Percentiles rank a stretch among this genome's conserved stretches.
Evolutionary conservation across 2,329 filamentous ascomycete genomes (phyloP).

Genomic region (Claviceps sorghi): DNA sequence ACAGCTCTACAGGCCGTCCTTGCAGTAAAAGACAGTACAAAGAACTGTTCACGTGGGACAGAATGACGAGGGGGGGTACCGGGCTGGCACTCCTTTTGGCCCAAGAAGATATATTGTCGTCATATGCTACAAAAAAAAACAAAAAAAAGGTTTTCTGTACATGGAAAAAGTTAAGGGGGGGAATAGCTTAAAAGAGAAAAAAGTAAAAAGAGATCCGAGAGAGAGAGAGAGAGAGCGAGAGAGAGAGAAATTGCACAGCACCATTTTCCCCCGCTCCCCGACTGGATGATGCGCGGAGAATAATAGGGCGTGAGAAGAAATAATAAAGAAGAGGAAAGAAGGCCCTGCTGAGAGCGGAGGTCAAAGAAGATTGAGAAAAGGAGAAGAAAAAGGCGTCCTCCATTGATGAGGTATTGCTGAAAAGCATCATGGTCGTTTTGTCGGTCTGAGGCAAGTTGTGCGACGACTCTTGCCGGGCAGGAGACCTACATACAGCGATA

Average conservation of each 20-base stretch:
- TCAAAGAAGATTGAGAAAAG: neutral
- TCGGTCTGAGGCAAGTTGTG: neutral
- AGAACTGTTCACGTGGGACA: too few relatives aligned
- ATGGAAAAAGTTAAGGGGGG: neutral
- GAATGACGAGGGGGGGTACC: too few relatives aligned
- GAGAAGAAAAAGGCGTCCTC: neutral
- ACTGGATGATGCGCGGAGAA: neutral
- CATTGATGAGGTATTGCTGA: too few relatives aligned
- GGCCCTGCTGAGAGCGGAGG: neutral
- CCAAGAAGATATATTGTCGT: neutral
- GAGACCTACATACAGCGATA: neutral
- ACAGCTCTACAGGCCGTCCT: too few relatives aligned
- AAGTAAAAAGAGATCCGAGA: neutral
- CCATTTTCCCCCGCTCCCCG: neutral
- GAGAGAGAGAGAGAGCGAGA: neutral
- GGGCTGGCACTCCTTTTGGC: too few relatives aligned
- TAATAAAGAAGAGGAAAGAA: neutral
- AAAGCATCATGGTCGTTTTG: neutral
- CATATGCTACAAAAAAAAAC: neutral
- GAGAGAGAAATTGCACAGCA: neutral
- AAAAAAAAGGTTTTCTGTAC: neutral
- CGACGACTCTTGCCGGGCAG: neutral
- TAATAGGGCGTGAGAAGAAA: neutral
- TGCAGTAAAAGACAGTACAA: too few relatives aligned
- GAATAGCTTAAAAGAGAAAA: neutral